Base-by-base conservation (phyloP, 805 yeast genomes). In the Saccharomycopsis sp. region DNA sequence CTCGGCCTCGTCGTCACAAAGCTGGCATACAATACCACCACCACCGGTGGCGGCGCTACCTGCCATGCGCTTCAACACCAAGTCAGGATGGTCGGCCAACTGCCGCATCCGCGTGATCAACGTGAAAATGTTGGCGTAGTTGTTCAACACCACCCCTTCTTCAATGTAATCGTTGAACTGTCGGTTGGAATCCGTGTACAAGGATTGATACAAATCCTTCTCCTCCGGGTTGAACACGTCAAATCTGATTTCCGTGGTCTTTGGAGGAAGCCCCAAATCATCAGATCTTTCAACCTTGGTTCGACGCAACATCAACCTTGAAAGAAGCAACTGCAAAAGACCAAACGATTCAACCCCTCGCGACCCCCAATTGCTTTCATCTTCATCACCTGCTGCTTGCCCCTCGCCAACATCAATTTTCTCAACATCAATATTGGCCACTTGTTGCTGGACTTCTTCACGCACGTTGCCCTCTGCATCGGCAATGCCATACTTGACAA, bases 1-100 rank as follows among this genome's bases (percentile, higher is more conserved):
- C 59, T 92, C 97, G 0, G 97, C 96, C 60, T 88, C 96, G 55
- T 92, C 99, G 51, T 88, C 97, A 61, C 99, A 92, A 18, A 92
- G 57, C 50, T 85, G 94, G 56, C 99, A 92, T 31, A 92, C 80
- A 8, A 87, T 73, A 5, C 64, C 63, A 30, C 72, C 73, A 21
- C 52, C 53, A 1, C 65, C 46, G 19, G 50, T 45, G n/a, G 53
- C 59, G 17, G 58, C 50, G 17, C 52, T 59, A 27, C 58, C 56
- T 3, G 73, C 73, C 22, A 78, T 69, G 39, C 88, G 68, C 50
- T 87, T 77, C 55, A 92, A 65, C 1, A 92, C 96, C 48, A 92
- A 65, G 62, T 92, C 99, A 0, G 99, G 99, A 60, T 92, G 99
- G 58, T 92, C 98, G 0, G 98, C 97, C 52, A 92, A 67, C 61